Evolutionary conservation across 139 green algal species (phyloP).

Genomic region (Limnomonas spitsbergensis): DNA sequence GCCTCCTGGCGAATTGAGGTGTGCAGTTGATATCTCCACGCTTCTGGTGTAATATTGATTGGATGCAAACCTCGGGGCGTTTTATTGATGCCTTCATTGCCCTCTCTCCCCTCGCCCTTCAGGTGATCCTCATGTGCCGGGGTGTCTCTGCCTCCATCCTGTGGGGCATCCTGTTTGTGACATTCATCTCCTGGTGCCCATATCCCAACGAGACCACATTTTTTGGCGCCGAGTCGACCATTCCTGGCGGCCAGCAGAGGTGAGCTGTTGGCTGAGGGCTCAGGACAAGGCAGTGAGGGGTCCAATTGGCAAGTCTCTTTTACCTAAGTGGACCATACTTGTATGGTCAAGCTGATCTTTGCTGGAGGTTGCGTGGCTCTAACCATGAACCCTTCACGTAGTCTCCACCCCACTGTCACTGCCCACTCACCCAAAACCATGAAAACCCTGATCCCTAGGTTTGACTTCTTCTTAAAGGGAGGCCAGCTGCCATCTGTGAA

Average conservation of each 20-base stretch:
- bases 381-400: not conserved
- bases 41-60: no score
- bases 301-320: no score
- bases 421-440: no score
- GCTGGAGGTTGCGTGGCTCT: not conserved
- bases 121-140: not conserved
- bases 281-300: no score
- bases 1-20: no score
- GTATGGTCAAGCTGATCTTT: not conserved
- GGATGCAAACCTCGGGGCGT: no score
- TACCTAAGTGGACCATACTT: no score
- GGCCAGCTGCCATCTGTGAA: conserved; percentile 33
- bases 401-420: no score
- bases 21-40: no score
- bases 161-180: conserved; percentile 73
- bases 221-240: conserved; percentile 36
- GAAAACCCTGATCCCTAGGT: conserved; percentile 20
- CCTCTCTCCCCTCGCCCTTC: no score
- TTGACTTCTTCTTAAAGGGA: conserved; percentile 64
- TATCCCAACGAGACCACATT: conserved; percentile 51
- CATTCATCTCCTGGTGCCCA: conserved; percentile 82
- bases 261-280: no score
- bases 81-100: no score
- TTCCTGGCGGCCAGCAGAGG: conserved; percentile 33
- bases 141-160: conserved; percentile 1